A percentile compares a stretch with the other conserved stretches of the same genome.
These are phyloP conservation scores for Hirschfeldia incana DNA, from an alignment of 345 rosid genomes.

Conservation along the genomic window DNA sequence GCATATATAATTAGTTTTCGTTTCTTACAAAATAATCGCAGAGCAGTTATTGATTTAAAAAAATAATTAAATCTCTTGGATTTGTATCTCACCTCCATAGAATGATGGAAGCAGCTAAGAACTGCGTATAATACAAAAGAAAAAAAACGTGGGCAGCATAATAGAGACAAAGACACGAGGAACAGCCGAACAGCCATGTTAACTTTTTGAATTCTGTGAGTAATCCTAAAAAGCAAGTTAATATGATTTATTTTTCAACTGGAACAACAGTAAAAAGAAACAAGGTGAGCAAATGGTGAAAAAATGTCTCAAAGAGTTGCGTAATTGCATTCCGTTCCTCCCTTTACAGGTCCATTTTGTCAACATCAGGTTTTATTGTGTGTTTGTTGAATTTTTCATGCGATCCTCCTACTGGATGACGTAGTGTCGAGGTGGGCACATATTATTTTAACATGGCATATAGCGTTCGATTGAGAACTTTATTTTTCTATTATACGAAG, in stretches of 20 bases:
- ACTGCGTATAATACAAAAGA: background rate
- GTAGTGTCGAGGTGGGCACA: conserved; percentile 4
- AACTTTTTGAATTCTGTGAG: background rate
- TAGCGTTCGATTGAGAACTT: background rate
- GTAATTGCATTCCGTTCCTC: conserved; percentile 17
- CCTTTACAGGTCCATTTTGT: conserved; percentile 18
- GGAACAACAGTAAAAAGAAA: conserved; percentile 7
- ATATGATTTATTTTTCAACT: background rate
- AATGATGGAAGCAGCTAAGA: conserved; percentile 16
- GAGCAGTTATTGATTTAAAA: conserved; percentile 4
- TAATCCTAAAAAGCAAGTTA: background rate
- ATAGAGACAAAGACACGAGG: conserved; percentile 2
- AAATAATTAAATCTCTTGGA: background rate
- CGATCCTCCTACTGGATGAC: background rate
- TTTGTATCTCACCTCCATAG: background rate
- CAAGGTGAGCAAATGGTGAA: conserved; percentile 2
- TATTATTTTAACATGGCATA: background rate
- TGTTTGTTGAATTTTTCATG: conserved; percentile 15
- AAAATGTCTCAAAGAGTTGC: conserved; percentile 18
- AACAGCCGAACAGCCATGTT: background rate
- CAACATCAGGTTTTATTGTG: conserved; percentile 25
- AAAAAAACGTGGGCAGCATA: conserved; percentile 18
- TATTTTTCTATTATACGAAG: background rate
- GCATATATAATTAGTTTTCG: background rate
- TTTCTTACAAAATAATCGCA: background rate